Percentiles rank a stretch among this genome's conserved stretches.
Conservation (phyloP, 2,329 filamentous ascomycete genomes). For the Bipolaris bicolor region DNA sequence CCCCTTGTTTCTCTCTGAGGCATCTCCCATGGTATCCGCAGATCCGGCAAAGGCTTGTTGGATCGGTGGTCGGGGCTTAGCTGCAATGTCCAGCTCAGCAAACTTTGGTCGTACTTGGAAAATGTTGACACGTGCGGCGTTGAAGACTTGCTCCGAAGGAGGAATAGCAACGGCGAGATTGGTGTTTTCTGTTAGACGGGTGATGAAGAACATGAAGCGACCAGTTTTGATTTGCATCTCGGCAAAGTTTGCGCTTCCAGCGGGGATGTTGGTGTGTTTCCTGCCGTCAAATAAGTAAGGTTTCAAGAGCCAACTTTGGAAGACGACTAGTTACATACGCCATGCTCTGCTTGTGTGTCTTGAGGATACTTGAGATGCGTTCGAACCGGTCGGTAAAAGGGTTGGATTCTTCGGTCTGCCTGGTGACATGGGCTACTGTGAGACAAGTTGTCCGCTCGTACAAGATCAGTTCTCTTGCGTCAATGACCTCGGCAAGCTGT, state of each 20-base stretch:
- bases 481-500: conserved; percentile 81
- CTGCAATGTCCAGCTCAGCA: conserved; percentile 62
- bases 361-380: conserved; percentile 95
- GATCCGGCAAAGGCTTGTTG: conserved; percentile 47
- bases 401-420: conserved; percentile 75
- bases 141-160: conserved; percentile 89
- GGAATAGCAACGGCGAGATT: conserved; percentile 93
- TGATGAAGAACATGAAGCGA: conserved; percentile 90
- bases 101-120: conserved; percentile 86
- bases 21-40: conserved; percentile 34
- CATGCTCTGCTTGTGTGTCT: conserved; percentile 90
- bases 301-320: not conserved
- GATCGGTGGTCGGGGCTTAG: conserved; percentile 44
- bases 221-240: conserved; percentile 81
- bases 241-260: conserved; percentile 79
- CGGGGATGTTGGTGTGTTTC: conserved; percentile 79
- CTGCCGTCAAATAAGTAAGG: conserved; percentile 52
- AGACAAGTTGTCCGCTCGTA: conserved; percentile 97
- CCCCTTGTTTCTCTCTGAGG: conserved; percentile 26
- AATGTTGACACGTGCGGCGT: conserved; percentile 87
- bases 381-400: conserved; percentile 93
- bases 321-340: conserved; percentile 49
- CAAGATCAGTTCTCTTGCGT: conserved; percentile 90
- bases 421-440: conserved; percentile 90
- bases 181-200: conserved; percentile 95